Base-by-base conservation (phyloP, 2,329 filamentous ascomycete genomes). In the Claviceps capensis region DNA sequence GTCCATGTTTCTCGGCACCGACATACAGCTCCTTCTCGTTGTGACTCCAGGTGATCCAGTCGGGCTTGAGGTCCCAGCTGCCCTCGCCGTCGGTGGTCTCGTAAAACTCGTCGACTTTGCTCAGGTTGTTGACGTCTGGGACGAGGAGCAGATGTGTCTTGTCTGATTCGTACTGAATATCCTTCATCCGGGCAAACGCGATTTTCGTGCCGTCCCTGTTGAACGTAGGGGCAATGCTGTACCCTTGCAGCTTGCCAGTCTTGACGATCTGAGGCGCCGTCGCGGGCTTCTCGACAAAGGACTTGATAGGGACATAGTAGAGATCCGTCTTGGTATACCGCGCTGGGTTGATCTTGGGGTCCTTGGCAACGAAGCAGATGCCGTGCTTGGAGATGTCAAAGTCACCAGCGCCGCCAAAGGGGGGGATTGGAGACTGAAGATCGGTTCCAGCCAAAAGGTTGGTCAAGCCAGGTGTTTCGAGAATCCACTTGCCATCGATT, bases 271-370 rank as follows among this genome's bases (percentile, higher is more conserved):
- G 74, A 4, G 44, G 44, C 26, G 74, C 80, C 50, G 64, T 53
- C 23, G 74, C 70, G 55, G 81, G 65, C 63, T 74, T 62, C 49
- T 81, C 74, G 5, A 72, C 67, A 61, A 85, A 89, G 4, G 74
- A 78, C 48, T 73, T 70, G 36, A 89, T 70, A 0, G 82, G 77
- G 4, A 86, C 76, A 47, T 83, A 79, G 66, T 93, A 95, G 36
- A 94, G 76, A 61, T 93, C 86, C 0, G 84, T 84, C 61, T 90
- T 91, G 5, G 88, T 95, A 65, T 86, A 81, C 52, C 85, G 77
- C 0, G 86, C 86, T 3, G 79, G 81, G 59, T 85, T 81, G 26
- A 88, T 67, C 11, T 78, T 71, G 0, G 85, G 85, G 59, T 89
- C 86, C 58, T 87, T 88, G 8, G 86, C 78, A 9, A 88, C 79